Base-by-base conservation (phyloP, 116 monocot species). In the Zostera marina region DNA sequence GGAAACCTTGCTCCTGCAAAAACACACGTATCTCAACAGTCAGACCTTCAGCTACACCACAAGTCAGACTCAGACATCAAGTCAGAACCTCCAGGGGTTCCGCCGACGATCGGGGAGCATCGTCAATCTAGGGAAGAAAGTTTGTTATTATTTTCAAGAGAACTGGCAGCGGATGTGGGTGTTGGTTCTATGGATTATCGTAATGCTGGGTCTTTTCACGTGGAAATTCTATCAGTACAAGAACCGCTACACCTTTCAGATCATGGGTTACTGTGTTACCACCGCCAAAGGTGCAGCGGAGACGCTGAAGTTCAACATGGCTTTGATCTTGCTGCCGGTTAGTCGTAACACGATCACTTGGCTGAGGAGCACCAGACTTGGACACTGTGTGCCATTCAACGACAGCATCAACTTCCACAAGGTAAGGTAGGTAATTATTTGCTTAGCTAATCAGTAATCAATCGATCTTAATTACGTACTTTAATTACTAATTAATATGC, bases 361-460 rank as follows among this genome's bases (percentile, higher is more conserved):
- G 78, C 69, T 92, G 10, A 56, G 92, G 4, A 71, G 71, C 13
- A 92, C 92, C 44, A 67, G 69, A 25, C 49, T 78, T 23, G 60
- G 74, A 11, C 73, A 71, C 3, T 49, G 46, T 7, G 42, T 87
- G 6, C 83, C 92, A 0, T 87, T 92, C 49, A 87, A 92, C 55
- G 92, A 92, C 67, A 92, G 81, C 71, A 92, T 92, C 70, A 92
- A 92, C 70, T 92, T 92, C 61, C 92, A 92, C 66, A 92, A 92
- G 92, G 92, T 91, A 44, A 8, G n/a, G n/a, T n/a, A n/a, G n/a
- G n/a, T n/a, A n/a, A n/a, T n/a, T n/a, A n/a, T n/a, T n/a, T n/a
- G n/a, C n/a, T n/a, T n/a, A n/a, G n/a, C n/a, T n/a, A n/a, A n/a
- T n/a, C n/a, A n/a, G n/a, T n/a, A n/a, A n/a, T n/a, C n/a, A n/a